phyloP scores from a whole-genome alignment of 192 early-diverging fungal species.

The Mortierella antarctica region DNA sequence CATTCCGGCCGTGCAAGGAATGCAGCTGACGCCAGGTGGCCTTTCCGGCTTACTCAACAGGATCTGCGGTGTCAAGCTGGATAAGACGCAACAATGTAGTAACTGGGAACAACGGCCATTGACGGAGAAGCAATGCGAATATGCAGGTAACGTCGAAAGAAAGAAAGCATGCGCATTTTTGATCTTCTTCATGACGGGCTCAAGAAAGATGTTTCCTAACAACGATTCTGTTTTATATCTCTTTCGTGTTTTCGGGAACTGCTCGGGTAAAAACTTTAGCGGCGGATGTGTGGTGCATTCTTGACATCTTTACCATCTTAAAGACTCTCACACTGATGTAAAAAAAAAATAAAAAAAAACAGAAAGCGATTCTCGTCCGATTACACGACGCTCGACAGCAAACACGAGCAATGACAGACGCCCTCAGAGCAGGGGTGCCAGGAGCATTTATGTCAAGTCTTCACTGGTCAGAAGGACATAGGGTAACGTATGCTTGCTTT shows the following conservation, averaged over 20 bases:
- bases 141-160: conserved; percentile 27
- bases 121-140: not conserved
- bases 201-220: no score
- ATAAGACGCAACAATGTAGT: conserved; percentile 34
- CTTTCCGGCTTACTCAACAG: not conserved
- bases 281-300: conserved; percentile 27
- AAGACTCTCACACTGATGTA: not conserved
- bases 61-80: conserved; percentile 9
- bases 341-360: not conserved
- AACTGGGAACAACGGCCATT: conserved; percentile 43
- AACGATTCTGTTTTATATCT: not conserved
- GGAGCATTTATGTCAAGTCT: no score
- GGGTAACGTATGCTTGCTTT: no score
- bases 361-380: not conserved
- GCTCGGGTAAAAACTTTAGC: not conserved
- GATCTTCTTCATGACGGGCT: no score
- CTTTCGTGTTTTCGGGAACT: not conserved
- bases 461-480: no score
- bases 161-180: no score
- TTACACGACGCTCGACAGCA: no score
- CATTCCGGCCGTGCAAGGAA: not conserved
- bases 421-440: no score
- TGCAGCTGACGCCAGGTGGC: not conserved
- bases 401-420: no score
- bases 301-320: conserved; percentile 17